Conservation (phyloP, 2,329 filamentous ascomycete genomes). For the Alternaria ventricosa region DNA sequence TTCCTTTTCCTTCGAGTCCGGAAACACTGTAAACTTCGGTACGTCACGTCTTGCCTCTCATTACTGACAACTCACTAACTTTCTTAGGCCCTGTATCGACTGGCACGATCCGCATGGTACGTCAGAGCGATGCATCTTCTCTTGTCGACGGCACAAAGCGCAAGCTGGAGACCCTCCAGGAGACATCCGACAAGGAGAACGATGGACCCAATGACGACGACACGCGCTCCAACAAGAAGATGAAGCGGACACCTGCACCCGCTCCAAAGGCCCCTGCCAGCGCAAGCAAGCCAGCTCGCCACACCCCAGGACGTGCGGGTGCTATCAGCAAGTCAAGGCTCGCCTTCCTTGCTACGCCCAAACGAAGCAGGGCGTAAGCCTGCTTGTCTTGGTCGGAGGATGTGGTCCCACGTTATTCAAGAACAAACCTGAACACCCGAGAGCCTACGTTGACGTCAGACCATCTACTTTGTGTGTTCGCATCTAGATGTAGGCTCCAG, state of each 20-base stretch:
- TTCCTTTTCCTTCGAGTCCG: conserved; percentile 58
- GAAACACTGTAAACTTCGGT: conserved; percentile 53
- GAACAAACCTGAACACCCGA: too few relatives aligned
- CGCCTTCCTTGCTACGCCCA: conserved; percentile 48
- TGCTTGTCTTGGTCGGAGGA: neutral
- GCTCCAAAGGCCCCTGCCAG: conserved; percentile 39
- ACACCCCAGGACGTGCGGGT: conserved; percentile 36
- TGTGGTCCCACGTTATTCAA: neutral
- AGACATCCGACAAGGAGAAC: conserved; percentile 55
- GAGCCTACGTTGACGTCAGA: too few relatives aligned
- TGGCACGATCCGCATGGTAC: conserved; percentile 52
- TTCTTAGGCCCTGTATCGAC: conserved; percentile 41
- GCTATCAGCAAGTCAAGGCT: conserved; percentile 48
- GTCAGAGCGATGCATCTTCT: conserved; percentile 51
- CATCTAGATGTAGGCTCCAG: too few relatives aligned
- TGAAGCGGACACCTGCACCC: conserved; percentile 30
- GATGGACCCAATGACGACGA: conserved; percentile 36
- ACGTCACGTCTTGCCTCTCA: neutral
- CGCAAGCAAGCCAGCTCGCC: conserved; percentile 39
- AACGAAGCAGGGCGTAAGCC: conserved; percentile 39
- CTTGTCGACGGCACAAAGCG: conserved; percentile 50
- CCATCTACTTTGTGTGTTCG: too few relatives aligned
- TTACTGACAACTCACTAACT: neutral
- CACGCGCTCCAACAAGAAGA: conserved; percentile 44
- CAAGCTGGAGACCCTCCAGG: conserved; percentile 50